phyloP scores from a whole-genome alignment of 495 filamentous ascomycete species.

The Rusavskia elegans region DNA sequence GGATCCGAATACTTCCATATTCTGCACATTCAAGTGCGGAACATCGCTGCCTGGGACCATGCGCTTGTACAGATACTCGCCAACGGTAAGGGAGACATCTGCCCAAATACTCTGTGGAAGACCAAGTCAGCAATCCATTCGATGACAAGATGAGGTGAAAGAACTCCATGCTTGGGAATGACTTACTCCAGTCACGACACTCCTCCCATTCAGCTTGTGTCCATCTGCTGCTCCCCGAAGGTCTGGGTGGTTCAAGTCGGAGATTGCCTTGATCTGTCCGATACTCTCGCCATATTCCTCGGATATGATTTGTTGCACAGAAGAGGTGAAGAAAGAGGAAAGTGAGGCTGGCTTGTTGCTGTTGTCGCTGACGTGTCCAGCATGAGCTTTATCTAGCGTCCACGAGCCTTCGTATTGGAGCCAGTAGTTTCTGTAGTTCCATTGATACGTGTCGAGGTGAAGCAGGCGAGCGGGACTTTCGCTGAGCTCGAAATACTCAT shows the following conservation, averaged over 20 bases:
- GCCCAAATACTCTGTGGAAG: conserved; percentile 40
- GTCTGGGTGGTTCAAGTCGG: neutral
- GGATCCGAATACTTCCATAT: neutral
- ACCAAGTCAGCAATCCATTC: neutral
- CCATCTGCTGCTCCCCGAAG: neutral
- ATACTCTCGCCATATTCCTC: neutral
- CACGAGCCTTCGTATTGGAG: conserved; percentile 18
- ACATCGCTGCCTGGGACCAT: conserved; percentile 27
- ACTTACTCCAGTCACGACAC: neutral
- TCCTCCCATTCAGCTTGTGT: neutral
- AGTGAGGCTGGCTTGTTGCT: neutral
- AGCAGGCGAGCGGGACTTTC: conserved; percentile 32
- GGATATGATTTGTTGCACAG: neutral
- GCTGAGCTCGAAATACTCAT: conserved; percentile 46
- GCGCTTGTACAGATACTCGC: conserved; percentile 48
- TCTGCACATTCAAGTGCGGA: neutral
- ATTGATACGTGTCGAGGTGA: conserved; percentile 47
- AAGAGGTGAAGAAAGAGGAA: neutral
- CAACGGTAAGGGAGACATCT: conserved; percentile 63
- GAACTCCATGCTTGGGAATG: neutral
- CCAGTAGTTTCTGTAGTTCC: conserved; percentile 27
- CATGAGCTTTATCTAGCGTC: neutral
- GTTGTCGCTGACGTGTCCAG: neutral
- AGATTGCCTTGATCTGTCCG: neutral
- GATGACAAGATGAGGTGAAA: too few species aligned